Percentiles rank a stretch among this genome's conserved stretches.
Evolutionary conservation across 306 rosid species (phyloP).

Genomic region (Comarum palustre): DNA sequence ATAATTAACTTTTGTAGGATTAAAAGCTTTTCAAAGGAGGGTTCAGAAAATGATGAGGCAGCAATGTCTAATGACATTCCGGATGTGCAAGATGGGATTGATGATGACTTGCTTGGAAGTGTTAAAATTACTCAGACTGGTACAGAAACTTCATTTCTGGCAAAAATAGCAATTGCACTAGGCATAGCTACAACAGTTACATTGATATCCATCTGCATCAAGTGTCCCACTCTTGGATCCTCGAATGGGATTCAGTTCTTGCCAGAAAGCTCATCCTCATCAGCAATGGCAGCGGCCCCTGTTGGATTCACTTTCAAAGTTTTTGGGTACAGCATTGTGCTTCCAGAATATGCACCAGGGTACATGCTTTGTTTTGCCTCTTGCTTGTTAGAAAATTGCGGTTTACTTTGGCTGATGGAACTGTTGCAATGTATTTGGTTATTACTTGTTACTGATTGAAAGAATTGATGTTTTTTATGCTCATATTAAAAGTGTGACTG

Average conservation of each 20-base stretch:
- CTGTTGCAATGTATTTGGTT: not conserved
- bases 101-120: slow-evolving; percentile 27
- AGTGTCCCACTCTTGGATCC: slow-evolving; percentile 39
- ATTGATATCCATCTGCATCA: slow-evolving; percentile 37
- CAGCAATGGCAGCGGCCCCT: slow-evolving; percentile 31
- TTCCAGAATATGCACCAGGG: slow-evolving; percentile 68
- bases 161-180: slow-evolving; percentile 43
- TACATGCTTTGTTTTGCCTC: slow-evolving; percentile 19
- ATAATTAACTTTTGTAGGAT: slow-evolving; percentile 24
- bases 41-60: slow-evolving; percentile 30
- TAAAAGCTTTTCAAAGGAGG: slow-evolving; percentile 41
- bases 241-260: slow-evolving; percentile 41
- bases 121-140: slow-evolving; percentile 16
- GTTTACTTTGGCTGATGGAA: not conserved
- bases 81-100: slow-evolving; percentile 24
- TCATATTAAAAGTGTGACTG: not conserved
- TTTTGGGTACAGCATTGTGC: slow-evolving; percentile 45
- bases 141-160: slow-evolving; percentile 36
- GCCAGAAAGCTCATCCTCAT: slow-evolving; percentile 45
- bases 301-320: slow-evolving; percentile 47
- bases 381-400: not conserved
- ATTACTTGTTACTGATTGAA: not conserved
- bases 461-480: not conserved
- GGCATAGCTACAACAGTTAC: slow-evolving; percentile 55
- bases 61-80: slow-evolving; percentile 24